Evolutionary conservation across 257 asterid species (phyloP).

Genomic region (Paulownia fortunei): DNA sequence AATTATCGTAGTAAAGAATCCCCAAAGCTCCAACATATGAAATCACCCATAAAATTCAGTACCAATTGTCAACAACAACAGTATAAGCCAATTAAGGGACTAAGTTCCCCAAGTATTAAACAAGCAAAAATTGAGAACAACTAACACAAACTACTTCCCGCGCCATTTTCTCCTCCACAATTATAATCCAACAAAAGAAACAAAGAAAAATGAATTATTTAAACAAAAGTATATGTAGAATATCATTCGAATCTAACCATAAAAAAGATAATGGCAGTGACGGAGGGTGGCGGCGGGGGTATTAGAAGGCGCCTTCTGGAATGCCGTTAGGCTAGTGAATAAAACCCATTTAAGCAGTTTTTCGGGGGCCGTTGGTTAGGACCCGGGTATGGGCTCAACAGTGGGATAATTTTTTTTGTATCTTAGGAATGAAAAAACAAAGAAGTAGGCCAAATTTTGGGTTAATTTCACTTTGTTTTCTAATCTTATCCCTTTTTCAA

Average conservation of each 20-base stretch:
- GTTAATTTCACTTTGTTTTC: no score
- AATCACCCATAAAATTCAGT: constrained; percentile 8
- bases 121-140: not conserved
- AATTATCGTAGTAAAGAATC: not conserved
- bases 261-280: not conserved
- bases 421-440: no score
- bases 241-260: constrained; percentile 14
- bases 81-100: not conserved
- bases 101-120: not conserved
- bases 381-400: not conserved
- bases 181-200: not conserved
- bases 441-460: no score
- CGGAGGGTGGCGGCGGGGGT: not conserved
- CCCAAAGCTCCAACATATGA: not conserved
- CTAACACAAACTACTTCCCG: not conserved
- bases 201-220: not conserved
- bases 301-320: not conserved
- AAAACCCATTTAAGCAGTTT: not conserved
- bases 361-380: not conserved
- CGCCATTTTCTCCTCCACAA: not conserved
- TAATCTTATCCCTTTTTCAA: no score
- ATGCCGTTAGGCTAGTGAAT: not conserved
- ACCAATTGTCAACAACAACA: not conserved
- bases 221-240: not conserved
- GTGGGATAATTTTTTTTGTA: no score